phyloP scores from a whole-genome alignment of 2,329 filamentous ascomycete genomes.

The Pleoardoris graminearum region DNA sequence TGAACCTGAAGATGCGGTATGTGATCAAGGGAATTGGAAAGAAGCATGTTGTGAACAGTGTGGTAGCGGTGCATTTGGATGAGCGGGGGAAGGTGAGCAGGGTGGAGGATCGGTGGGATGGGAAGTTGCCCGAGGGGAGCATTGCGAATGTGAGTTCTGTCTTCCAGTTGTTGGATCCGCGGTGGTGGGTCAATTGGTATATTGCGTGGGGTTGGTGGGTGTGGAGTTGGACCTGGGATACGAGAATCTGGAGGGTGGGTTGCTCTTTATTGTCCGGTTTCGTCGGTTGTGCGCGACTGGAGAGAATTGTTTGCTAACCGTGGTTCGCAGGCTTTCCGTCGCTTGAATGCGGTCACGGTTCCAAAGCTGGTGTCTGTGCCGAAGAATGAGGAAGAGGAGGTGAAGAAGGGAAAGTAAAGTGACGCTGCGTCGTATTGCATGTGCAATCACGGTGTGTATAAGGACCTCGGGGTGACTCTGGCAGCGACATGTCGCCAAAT shows the following conservation, averaged over 20 bases:
- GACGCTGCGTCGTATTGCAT: no score
- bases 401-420: conserved; percentile 51
- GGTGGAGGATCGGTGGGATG: conserved; percentile 61
- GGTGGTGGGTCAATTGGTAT: conserved; percentile 47
- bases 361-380: conserved; percentile 57
- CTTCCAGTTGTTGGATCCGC: conserved; percentile 36
- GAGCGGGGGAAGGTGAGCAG: conserved; percentile 52
- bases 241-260: conserved; percentile 48
- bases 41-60: conserved; percentile 55
- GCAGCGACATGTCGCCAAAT: neutral
- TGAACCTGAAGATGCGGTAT: conserved; percentile 59
- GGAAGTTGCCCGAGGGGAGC: conserved; percentile 54
- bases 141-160: conserved; percentile 56
- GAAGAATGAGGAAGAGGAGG: conserved; percentile 58
- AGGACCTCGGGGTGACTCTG: neutral
- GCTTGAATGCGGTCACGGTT: conserved; percentile 56
- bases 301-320: conserved; percentile 31
- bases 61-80: conserved; percentile 53
- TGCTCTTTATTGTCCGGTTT: neutral
- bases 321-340: conserved; percentile 53
- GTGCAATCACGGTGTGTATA: neutral
- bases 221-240: conserved; percentile 48
- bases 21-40: conserved; percentile 57
- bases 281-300: neutral
- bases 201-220: conserved; percentile 44